Conservation (phyloP, 257 asterid genomes). For the Coffea eugenioides region DNA sequence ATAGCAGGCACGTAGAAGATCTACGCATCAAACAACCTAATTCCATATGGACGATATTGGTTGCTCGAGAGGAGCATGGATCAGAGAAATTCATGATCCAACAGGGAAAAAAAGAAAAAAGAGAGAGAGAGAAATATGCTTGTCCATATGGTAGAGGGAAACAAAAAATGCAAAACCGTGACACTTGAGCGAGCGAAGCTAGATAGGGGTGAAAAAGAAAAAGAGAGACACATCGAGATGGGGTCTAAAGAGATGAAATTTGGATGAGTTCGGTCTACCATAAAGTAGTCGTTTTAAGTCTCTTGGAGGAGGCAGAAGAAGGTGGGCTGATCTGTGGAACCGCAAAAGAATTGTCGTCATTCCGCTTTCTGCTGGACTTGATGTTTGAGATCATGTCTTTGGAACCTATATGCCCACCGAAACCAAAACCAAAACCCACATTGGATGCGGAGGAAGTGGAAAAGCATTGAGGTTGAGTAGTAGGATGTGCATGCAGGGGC, state of each 20-base stretch:
- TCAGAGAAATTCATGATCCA: background rate
- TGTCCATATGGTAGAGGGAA: too few relatives aligned
- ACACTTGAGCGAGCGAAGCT: background rate
- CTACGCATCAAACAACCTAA: background rate
- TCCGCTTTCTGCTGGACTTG: slow-evolving; percentile 47
- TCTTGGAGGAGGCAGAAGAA: slow-evolving; percentile 30
- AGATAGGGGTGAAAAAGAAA: background rate
- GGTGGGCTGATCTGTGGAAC: slow-evolving; percentile 77
- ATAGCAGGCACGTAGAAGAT: background rate
- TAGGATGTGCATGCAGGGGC: slow-evolving; percentile 1
- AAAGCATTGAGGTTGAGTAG: slow-evolving; percentile 35
- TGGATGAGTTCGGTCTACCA: slow-evolving; percentile 17
- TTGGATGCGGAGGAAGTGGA: slow-evolving; percentile 20
- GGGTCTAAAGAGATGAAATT: background rate
- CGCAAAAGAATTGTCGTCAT: slow-evolving; percentile 56
- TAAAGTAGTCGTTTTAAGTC: slow-evolving; percentile 10
- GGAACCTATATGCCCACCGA: slow-evolving; percentile 34
- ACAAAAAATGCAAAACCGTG: background rate
- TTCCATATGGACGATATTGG: background rate
- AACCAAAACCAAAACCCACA: slow-evolving; percentile 33
- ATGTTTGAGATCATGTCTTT: slow-evolving; percentile 30
- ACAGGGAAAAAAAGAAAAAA: background rate
- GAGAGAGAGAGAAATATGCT: background rate
- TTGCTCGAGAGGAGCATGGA: background rate
- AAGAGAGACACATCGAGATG: background rate